Percentiles rank a stretch among this genome's conserved stretches.
phyloP scores from a whole-genome alignment of 1,139 yeast genomes.

The Candida dubliniensis region DNA sequence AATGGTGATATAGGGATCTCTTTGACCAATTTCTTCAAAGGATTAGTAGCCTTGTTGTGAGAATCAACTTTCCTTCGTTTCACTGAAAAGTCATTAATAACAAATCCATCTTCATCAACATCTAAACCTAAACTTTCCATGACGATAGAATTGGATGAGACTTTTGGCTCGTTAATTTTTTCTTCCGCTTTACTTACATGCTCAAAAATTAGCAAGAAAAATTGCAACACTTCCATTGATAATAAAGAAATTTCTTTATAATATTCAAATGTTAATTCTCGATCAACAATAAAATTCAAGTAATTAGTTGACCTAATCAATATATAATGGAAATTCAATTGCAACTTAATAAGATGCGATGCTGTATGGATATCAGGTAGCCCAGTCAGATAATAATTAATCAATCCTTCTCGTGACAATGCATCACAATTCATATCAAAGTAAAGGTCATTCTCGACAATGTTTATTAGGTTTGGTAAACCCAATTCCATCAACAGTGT shows the following conservation, averaged over 20 bases:
- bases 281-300: conserved; percentile 47
- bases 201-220: conserved; percentile 39
- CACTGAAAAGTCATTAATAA: conserved; percentile 47
- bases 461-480: conserved; percentile 29
- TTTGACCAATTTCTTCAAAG: conserved; percentile 17
- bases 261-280: conserved; percentile 40
- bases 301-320: conserved; percentile 47
- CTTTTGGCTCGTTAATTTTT: conserved; percentile 17
- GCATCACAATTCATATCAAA: conserved; percentile 30
- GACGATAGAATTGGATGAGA: conserved; percentile 27
- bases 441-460: conserved; percentile 30
- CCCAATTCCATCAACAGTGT: conserved; percentile 39
- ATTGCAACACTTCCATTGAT: conserved; percentile 40
- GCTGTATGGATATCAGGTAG: conserved; percentile 44
- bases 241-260: conserved; percentile 39
- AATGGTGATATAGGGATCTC: conserved; percentile 45
- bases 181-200: conserved; percentile 30
- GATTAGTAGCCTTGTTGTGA: conserved; percentile 10
- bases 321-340: conserved; percentile 46
- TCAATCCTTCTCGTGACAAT: conserved; percentile 31
- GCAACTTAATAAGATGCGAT: conserved; percentile 42
- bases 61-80: conserved; percentile 31
- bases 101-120: conserved; percentile 50
- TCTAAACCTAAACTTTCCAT: conserved; percentile 35
- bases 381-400: conserved; percentile 34